Percentiles rank a stretch among this genome's conserved stretches.
Conservation (phyloP, 345 rosid species). For the Trapa incisa region DNA sequence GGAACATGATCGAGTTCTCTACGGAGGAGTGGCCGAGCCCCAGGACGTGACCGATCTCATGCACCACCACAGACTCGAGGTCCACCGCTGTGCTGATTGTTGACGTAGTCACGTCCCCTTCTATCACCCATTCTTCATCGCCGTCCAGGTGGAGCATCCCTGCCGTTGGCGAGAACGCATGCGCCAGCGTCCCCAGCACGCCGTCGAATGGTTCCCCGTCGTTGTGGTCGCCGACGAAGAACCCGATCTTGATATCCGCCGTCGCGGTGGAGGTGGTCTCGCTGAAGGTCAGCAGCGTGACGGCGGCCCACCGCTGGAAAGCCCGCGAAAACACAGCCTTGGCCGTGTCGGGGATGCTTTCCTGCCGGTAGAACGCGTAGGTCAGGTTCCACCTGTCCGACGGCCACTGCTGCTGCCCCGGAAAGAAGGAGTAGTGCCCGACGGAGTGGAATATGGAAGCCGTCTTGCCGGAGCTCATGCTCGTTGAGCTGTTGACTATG, state of each 20-base stretch:
- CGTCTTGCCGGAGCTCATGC: conserved; percentile 55
- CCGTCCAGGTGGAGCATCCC: conserved; percentile 70
- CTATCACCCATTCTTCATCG: conserved; percentile 61
- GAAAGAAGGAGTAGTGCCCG: conserved; percentile 54
- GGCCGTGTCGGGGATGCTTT: conserved; percentile 28
- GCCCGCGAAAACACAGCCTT: conserved; percentile 61
- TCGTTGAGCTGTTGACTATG: conserved; percentile 62
- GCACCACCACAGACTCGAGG: conserved; percentile 83
- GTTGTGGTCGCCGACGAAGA: conserved; percentile 69
- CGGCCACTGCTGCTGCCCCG: conserved; percentile 72
- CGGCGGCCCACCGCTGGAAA: conserved; percentile 58
- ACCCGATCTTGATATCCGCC: conserved; percentile 66
- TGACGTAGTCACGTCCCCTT: conserved; percentile 27
- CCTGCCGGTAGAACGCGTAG: conserved; percentile 47
- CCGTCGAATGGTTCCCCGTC: conserved; percentile 97
- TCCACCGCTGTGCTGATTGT: conserved; percentile 44
- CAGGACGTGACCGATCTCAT: conserved; percentile 87
- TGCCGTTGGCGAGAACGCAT: conserved; percentile 79
- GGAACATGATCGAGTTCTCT: conserved; percentile 69
- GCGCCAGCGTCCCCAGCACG: conserved; percentile 70
- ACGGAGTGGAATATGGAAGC: conserved; percentile 31
- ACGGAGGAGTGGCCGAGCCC: conserved; percentile 90
- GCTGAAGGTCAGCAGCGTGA: conserved; percentile 55
- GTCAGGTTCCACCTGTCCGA: conserved; percentile 30
- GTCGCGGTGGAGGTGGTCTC: conserved; percentile 10